Evolutionary conservation across 768 basidiomycete species (phyloP), one percentile per base, ranked within the genome.

Genomic region (Trametes cubensis): DNA sequence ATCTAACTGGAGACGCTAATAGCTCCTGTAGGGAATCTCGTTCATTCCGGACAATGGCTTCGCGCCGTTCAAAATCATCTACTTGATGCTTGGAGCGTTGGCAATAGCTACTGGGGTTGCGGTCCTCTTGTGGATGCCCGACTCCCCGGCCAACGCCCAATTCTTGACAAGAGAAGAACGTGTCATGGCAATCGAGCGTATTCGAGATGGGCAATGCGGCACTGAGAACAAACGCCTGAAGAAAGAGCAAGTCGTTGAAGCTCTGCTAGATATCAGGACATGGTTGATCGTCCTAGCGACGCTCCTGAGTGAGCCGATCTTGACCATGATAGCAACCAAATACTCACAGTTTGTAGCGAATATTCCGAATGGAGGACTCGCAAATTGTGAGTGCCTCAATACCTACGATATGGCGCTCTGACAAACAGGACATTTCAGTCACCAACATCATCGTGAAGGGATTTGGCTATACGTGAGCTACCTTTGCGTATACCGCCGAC

Each of bases 321-420:
- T 41, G 41, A 21, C 11, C 39, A 6, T 10, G 14, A n/a, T 44
- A 18, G 28, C 6, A 17, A 3, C 28, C 20, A 10, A n/a, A 15
- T 57, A 3, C 7, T 44, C 23, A 55, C 30, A 34, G 6, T 46
- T 45, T 5, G 6, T 52, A 88, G 86, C 84, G 48, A 87, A 84
- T 66, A 83, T 88, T 39, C 86, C 87, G 0, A 88, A 86, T 65
- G 86, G 87, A n/a, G 86, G 72, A 2, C 70, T 88, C n/a, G 85
- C 81, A 63, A 87, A 88, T 59, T 87, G 85, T 86, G 63, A 58
- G 83, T 74, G 6, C 13, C 25, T 3, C 59, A 8, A 28, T 25
- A 11, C 4, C 5, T 7, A 11, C 11, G 13, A 5, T n/a, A 34
- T 4, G 6, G 6, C 23, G 15, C 25, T 7, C 6, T 63, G 26